Percentiles rank a stretch among this genome's conserved stretches.
Conservation (phyloP, 768 basidiomycete genomes). For the Gloeophyllum trabeum region DNA sequence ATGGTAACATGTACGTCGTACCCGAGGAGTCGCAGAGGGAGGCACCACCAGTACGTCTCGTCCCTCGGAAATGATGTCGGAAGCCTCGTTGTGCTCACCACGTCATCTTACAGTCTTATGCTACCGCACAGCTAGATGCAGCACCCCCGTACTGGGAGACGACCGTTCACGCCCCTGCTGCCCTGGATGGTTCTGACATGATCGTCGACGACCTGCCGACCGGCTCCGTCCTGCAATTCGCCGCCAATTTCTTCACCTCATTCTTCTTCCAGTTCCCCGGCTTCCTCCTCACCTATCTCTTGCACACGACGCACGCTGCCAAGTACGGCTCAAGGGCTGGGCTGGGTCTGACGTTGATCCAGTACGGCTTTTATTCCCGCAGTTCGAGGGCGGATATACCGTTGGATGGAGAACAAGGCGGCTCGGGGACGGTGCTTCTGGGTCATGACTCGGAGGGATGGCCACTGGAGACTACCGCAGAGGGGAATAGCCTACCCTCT, state of each 20-base stretch:
- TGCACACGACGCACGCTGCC: conserved; percentile 85
- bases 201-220: conserved; percentile 89
- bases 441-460: background rate
- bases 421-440: background rate
- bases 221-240: conserved; percentile 64
- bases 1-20: conserved; percentile 49
- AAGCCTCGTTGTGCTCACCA: background rate
- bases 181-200: conserved; percentile 48
- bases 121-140: conserved; percentile 77
- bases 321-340: conserved; percentile 92
- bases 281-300: conserved; percentile 85
- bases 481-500: background rate
- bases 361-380: conserved; percentile 76
- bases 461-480: background rate
- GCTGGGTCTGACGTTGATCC: conserved; percentile 90
- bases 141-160: conserved; percentile 98
- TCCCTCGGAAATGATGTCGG: background rate
- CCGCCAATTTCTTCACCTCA: conserved; percentile 73
- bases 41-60: conserved; percentile 79
- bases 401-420: background rate
- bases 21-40: conserved; percentile 80
- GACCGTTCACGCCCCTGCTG: conserved; percentile 72
- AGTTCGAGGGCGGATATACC: conserved; percentile 7
- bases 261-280: conserved; percentile 97
- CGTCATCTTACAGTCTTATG: conserved; percentile 54